Conservation (phyloP, 2,329 filamentous ascomycete species). For the Diaporthe amygdali region DNA sequence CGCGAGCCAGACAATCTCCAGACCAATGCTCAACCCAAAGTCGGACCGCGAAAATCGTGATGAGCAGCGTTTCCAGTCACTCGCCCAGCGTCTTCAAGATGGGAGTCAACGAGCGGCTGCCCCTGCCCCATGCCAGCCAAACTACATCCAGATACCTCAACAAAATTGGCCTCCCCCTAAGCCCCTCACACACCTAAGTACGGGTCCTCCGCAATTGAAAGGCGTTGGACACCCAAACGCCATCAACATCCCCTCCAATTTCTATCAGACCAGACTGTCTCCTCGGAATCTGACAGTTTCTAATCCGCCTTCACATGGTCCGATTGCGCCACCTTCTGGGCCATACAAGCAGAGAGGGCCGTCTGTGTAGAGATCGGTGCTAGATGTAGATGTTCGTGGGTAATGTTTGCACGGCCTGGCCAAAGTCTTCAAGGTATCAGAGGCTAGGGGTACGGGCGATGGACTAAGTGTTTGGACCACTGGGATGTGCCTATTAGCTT, state of each 20-base stretch:
- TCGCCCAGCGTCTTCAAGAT: neutral
- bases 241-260: too few relatives aligned
- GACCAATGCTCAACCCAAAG: neutral
- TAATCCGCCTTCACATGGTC: neutral
- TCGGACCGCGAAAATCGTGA: neutral
- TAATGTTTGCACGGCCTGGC: too few relatives aligned
- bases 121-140: neutral
- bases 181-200: neutral
- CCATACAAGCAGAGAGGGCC: neutral
- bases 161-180: neutral
- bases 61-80: neutral
- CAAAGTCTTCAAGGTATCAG: neutral
- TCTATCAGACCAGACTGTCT: neutral
- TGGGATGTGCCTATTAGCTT: too few relatives aligned
- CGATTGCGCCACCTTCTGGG: neutral
- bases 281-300: neutral
- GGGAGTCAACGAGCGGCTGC: neutral
- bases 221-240: neutral
- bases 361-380: neutral
- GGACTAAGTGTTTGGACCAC: too few relatives aligned
- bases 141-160: neutral
- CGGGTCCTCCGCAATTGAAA: too few relatives aligned
- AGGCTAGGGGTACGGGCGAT: too few relatives aligned
- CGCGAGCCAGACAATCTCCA: neutral
- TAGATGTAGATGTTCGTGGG: too few relatives aligned